Evolutionary conservation across 495 filamentous ascomycete species (phyloP), one percentile per base, ranked within the genome.

Genomic region (Aspergillus panamensis): DNA sequence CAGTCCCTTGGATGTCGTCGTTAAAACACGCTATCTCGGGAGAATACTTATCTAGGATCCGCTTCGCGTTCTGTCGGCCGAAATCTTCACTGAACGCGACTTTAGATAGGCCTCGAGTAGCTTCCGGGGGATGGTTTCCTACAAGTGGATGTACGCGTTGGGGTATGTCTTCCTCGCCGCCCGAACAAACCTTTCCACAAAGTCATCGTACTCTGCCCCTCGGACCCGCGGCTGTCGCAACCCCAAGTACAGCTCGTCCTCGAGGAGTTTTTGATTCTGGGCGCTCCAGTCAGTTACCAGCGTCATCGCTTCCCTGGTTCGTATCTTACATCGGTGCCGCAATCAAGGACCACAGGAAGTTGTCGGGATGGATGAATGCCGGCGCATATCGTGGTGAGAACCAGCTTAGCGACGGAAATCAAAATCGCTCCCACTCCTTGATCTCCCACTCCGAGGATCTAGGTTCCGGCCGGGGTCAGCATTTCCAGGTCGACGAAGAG

Each of bases 371-470:
- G 90, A 68, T 94, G 87, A 32, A 96, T 87, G 1, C 91, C 92
- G 35, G 87, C 91, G 70, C 92, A 96, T 0, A 93, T 67, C 0
- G 92, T 94, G 35, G 88, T 91, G 32, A 96, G 74, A 7, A 86
- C 86, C 13, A 96, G 74, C 66, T 96, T 96, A 3, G 91, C 91
- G 1, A 90, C 78, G 3, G 87, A 90, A 51, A 96, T 96, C 14
- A 94, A 73, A 51, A 96, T 89, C 7, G 86, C 90, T 13, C 92
- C 92, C 5, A 90, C 87, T n/a, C 92, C 91, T 70, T 96, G 91
- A 65, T 96, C 91, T 3, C 91, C 92, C 53, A 96, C 93, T 0
- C 91, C 91, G 6, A 96, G 80, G 55, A 96, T 95, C 75, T 92
- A 17, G 25, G 50, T 13, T 14, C 44, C 44, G 21, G 14, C 35